phyloP scores from a whole-genome alignment of 345 rosid species.

The Citrus inodora region DNA sequence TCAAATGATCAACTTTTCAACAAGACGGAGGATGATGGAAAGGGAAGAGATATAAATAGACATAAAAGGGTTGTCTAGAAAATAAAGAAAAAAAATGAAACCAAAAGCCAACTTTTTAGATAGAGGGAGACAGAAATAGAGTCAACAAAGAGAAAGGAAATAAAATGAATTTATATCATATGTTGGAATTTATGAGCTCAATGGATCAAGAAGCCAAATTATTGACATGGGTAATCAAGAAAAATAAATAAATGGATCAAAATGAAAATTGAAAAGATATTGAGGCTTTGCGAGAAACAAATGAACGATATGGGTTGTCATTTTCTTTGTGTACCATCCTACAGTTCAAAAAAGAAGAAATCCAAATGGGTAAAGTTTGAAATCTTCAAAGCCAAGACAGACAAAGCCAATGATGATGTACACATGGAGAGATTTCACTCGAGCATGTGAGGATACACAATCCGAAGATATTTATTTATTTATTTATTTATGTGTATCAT shows the following conservation, averaged over 20 bases:
- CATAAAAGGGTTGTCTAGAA: slow-evolving; percentile 4
- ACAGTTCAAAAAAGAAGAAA: not conserved
- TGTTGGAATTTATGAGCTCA: slow-evolving; percentile 18
- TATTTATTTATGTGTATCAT: too few species aligned
- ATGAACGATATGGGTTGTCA: slow-evolving; percentile 24
- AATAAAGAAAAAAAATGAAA: slow-evolving; percentile 18
- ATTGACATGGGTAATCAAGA: not conserved
- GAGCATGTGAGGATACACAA: not conserved
- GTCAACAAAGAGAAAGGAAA: slow-evolving; percentile 21
- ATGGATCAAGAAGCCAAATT: slow-evolving; percentile 19
- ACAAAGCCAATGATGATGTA: not conserved
- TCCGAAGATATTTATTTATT: slow-evolving; percentile 3
- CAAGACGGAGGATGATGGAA: not conserved
- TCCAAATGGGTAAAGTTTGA: slow-evolving; percentile 22
- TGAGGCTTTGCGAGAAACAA: slow-evolving; percentile 6
- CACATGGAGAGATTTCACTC: slow-evolving; percentile 8
- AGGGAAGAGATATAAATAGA: not conserved
- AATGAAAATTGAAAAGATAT: slow-evolving; percentile 5
- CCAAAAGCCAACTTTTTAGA: not conserved
- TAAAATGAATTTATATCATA: slow-evolving; percentile 19
- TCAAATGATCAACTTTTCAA: slow-evolving; percentile 7
- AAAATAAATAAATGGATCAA: slow-evolving; percentile 17
- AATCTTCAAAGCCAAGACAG: slow-evolving; percentile 33
- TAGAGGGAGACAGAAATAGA: slow-evolving; percentile 7
- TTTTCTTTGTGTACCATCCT: slow-evolving; percentile 5